Conservation (phyloP, 805 yeast species). For the Blastobotrys attinorum region DNA sequence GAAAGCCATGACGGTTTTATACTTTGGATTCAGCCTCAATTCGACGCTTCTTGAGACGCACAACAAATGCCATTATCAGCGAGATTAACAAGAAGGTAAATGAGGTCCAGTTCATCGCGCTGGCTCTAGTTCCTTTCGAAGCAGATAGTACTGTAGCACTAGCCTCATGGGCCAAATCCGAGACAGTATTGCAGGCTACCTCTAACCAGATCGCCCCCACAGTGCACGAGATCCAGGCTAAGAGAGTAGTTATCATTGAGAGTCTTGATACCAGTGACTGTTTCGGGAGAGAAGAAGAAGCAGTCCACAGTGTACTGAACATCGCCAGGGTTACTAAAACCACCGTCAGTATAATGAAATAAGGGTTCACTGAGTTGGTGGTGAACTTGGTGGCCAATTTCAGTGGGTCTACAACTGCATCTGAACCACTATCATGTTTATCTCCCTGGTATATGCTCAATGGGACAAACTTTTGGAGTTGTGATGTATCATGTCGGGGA, state of each 20-base stretch:
- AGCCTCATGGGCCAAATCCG: constrained; percentile 12
- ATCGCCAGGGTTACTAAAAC: constrained; percentile 9
- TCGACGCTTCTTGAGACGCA: background rate
- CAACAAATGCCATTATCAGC: background rate
- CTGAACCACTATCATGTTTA: background rate
- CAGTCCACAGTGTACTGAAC: constrained; percentile 5
- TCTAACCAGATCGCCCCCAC: constrained; percentile 21
- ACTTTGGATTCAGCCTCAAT: background rate
- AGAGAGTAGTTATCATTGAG: constrained; percentile 1
- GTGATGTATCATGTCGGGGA: constrained; percentile 3
- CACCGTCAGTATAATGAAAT: constrained; percentile 9
- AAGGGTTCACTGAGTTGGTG: constrained; percentile 15
- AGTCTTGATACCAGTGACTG: constrained; percentile 1
- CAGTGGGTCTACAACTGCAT: constrained; percentile 11
- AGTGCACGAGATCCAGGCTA: constrained; percentile 15
- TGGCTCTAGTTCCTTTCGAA: constrained; percentile 13
- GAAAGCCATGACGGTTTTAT: too few species aligned
- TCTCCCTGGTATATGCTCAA: background rate
- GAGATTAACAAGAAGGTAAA: constrained; percentile 15
- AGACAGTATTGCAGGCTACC: constrained; percentile 15
- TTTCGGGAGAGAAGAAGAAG: constrained; percentile 7
- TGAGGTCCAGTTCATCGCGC: constrained; percentile 19
- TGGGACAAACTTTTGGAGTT: constrained; percentile 2
- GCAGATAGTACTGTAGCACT: constrained; percentile 12
- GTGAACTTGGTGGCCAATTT: constrained; percentile 14